A percentile compares a stretch with the other conserved stretches of the same genome.
These are phyloP conservation scores for Russula dissimulans DNA, from an alignment of 768 basidiomycete genomes.

Conservation along the genomic window DNA sequence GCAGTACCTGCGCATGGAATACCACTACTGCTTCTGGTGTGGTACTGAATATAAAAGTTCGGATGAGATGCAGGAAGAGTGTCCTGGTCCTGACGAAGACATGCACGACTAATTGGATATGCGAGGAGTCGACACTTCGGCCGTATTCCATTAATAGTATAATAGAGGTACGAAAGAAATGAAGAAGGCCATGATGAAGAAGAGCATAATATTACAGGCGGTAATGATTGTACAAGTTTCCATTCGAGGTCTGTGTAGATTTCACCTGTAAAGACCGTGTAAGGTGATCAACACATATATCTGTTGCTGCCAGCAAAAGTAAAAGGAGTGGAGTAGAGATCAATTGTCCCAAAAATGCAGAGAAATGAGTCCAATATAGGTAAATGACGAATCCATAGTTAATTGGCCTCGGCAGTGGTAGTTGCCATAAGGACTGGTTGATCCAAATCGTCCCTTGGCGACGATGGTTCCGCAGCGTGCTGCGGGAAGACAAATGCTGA, in stretches of 20 bases:
- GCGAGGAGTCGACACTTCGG: neutral
- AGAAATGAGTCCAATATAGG: neutral
- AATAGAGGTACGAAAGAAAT: neutral
- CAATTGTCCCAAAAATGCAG: slow-evolving; percentile 5
- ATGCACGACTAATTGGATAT: slow-evolving; percentile 53
- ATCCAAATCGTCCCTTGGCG: neutral
- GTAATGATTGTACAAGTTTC: slow-evolving; percentile 9
- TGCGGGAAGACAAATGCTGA: slow-evolving; percentile 24
- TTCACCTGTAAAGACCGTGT: slow-evolving; percentile 7
- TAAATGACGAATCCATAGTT: neutral
- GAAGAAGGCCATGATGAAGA: neutral
- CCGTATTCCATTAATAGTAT: neutral
- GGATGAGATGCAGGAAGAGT: slow-evolving; percentile 52
- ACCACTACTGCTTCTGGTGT: slow-evolving; percentile 86
- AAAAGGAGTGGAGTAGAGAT: neutral
- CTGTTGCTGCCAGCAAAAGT: neutral
- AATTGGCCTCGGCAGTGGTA: neutral
- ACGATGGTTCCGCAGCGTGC: neutral
- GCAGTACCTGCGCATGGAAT: slow-evolving; percentile 59
- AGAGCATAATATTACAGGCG: slow-evolving; percentile 6
- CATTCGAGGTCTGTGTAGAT: neutral
- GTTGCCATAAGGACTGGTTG: slow-evolving; percentile 2
- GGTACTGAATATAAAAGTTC: slow-evolving; percentile 60
- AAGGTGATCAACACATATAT: slow-evolving; percentile 1
- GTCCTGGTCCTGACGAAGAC: slow-evolving; percentile 71